These are phyloP conservation scores for Calonectria honghensis DNA, from an alignment of 2,329 filamentous ascomycete species.

Conservation along the genomic window DNA sequence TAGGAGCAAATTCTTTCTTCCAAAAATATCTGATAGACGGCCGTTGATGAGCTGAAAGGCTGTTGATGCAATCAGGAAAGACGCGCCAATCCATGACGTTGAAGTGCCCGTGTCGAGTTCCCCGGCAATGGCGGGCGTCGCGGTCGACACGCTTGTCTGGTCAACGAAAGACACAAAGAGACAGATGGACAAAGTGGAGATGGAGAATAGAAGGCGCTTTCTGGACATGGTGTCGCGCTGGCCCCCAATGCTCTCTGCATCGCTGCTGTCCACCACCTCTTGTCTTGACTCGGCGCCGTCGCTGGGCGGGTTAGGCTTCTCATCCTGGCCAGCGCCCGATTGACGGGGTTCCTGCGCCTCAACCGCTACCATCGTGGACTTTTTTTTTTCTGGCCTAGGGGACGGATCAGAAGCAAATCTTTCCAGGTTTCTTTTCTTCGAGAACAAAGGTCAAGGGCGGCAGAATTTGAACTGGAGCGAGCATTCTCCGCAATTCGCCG, in stretches of 20 bases:
- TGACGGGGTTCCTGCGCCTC: not conserved
- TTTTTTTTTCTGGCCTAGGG: not conserved
- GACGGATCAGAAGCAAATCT: not conserved
- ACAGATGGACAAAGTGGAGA: conserved; percentile 55
- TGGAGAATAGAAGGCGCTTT: conserved; percentile 57
- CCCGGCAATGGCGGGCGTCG: conserved; percentile 2
- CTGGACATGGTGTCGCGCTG: conserved; percentile 60
- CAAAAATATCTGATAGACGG: conserved; percentile 12
- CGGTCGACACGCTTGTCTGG: conserved; percentile 13
- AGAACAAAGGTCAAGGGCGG: not conserved
- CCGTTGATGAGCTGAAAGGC: conserved; percentile 18
- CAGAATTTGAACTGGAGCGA: not conserved
- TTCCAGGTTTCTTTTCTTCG: not conserved
- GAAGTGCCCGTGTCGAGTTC: conserved; percentile 9
- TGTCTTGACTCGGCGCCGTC: not conserved
- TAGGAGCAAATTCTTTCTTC: conserved; percentile 6
- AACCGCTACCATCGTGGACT: not conserved
- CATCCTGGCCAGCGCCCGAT: not conserved
- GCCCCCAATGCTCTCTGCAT: conserved; percentile 53
- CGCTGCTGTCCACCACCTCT: conserved; percentile 44
- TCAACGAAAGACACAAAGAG: conserved; percentile 57
- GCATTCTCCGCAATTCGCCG: not conserved
- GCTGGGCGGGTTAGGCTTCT: not conserved
- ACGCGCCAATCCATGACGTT: conserved; percentile 12
- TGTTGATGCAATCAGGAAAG: not conserved